Conservation (phyloP, 1,139 yeast genomes). For the Pichia sp. region DNA sequence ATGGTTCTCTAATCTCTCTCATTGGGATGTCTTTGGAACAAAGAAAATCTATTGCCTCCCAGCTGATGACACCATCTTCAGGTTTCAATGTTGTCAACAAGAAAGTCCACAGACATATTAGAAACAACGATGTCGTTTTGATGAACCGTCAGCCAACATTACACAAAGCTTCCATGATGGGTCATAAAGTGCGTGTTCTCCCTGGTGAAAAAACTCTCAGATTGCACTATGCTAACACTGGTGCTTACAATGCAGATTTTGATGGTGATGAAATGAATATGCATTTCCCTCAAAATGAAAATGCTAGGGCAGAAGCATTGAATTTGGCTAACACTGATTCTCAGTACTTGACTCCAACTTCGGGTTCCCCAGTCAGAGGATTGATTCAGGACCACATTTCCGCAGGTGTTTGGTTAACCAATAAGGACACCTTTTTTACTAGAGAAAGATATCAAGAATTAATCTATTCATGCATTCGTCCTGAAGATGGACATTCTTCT, state of each 20-base stretch:
- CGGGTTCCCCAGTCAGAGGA: slow-evolving; percentile 98
- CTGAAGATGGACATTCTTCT: slow-evolving; percentile 96
- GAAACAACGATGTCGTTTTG: slow-evolving; percentile 89
- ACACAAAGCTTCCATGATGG: slow-evolving; percentile 99
- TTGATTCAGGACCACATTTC: slow-evolving; percentile 98
- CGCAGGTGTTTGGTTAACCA: slow-evolving; percentile 98
- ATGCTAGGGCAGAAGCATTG: slow-evolving; percentile 95
- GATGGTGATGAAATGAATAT: slow-evolving; percentile 99
- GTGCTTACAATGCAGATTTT: slow-evolving; percentile 94
- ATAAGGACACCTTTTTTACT: slow-evolving; percentile 84
- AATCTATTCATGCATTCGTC: slow-evolving; percentile 89
- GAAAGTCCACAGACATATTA: slow-evolving; percentile 90
- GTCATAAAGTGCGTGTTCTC: slow-evolving; percentile 92
- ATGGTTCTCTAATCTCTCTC: slow-evolving; percentile 80
- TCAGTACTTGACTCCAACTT: slow-evolving; percentile 95
- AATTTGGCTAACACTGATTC: slow-evolving; percentile 94
- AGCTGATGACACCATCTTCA: slow-evolving; percentile 71
- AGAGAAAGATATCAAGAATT: slow-evolving; percentile 92
- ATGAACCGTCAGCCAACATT: slow-evolving; percentile 99
- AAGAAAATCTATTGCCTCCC: slow-evolving; percentile 94
- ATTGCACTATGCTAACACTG: slow-evolving; percentile 97
- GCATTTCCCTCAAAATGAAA: slow-evolving; percentile 99
- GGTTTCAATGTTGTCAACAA: slow-evolving; percentile 63
- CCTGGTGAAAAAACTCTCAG: slow-evolving; percentile 97
- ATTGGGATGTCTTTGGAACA: slow-evolving; percentile 90